These are phyloP conservation scores for Plasmodium gallinaceum DNA, from an alignment of 169 alveolate genomes.

Conservation along the genomic window DNA sequence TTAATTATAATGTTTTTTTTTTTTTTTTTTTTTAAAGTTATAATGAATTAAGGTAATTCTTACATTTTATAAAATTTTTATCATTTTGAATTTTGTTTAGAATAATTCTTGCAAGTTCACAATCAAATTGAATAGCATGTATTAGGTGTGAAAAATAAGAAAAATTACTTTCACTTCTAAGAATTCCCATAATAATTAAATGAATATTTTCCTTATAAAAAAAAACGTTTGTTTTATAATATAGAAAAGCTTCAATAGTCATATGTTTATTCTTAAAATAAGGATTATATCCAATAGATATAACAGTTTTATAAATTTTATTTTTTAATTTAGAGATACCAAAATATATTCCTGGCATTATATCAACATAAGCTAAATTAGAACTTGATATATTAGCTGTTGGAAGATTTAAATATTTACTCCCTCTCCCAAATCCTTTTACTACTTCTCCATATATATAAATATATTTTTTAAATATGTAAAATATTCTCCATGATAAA, in stretches of 20 bases:
- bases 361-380: slow-evolving; percentile 45
- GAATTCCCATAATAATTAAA: slow-evolving; percentile 53
- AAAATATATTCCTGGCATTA: slow-evolving; percentile 75
- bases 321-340: slow-evolving; percentile 50
- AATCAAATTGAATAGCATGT: slow-evolving; percentile 76
- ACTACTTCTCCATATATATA: slow-evolving; percentile 65
- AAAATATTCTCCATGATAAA: slow-evolving; percentile 69
- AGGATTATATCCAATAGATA: slow-evolving; percentile 74
- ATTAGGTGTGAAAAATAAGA: slow-evolving; percentile 55
- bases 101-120: slow-evolving; percentile 62
- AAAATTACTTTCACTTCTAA: slow-evolving; percentile 72
- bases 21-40: background rate
- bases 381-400: slow-evolving; percentile 64
- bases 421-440: slow-evolving; percentile 74
- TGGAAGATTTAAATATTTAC: slow-evolving; percentile 66
- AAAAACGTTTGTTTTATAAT: slow-evolving; percentile 38
- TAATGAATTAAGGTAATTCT: slow-evolving; percentile 25
- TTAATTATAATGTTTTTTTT: background rate
- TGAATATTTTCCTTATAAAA: slow-evolving; percentile 67
- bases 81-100: slow-evolving; percentile 29
- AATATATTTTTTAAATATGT: slow-evolving; percentile 54
- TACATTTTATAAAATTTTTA: slow-evolving; percentile 25
- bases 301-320: slow-evolving; percentile 64
- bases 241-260: slow-evolving; percentile 65
- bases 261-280: slow-evolving; percentile 68